Conservation (phyloP, 1,139 yeast species). For the Torulaspora globosa region DNA sequence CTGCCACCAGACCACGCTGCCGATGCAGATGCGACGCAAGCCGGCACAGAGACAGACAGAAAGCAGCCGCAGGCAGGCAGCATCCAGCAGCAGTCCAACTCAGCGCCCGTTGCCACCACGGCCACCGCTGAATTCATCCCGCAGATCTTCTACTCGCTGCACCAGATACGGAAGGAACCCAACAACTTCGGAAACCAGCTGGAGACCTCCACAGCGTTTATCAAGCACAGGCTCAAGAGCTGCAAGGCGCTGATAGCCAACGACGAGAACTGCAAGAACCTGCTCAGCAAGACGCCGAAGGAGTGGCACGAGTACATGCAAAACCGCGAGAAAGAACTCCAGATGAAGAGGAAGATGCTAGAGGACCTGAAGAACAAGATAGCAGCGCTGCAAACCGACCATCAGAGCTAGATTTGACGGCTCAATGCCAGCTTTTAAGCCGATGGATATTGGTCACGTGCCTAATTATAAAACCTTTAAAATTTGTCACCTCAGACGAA, state of each 20-base stretch:
- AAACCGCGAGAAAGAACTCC: constrained; percentile 28
- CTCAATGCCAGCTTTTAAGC: background rate
- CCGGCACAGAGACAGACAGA: background rate
- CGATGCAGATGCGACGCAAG: constrained; percentile 5
- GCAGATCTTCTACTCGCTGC: constrained; percentile 33
- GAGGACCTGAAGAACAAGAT: constrained; percentile 10
- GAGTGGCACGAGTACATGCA: constrained; percentile 30
- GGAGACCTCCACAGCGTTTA: constrained; percentile 34
- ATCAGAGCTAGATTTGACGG: background rate
- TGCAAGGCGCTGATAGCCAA: constrained; percentile 30
- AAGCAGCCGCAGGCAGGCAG: constrained; percentile 1
- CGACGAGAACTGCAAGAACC: constrained; percentile 24
- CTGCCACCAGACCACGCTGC: constrained; percentile 4
- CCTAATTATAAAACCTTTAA: too few relatives aligned
- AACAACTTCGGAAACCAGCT: constrained; percentile 32
- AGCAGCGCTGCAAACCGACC: constrained; percentile 1
- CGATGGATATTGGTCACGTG: constrained; percentile 3
- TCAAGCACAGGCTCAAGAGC: constrained; percentile 34
- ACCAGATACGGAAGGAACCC: constrained; percentile 34
- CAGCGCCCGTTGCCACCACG: constrained; percentile 8
- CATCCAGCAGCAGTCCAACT: background rate
- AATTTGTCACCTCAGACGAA: constrained; percentile 1
- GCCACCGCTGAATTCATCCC: constrained; percentile 33
- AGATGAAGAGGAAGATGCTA: constrained; percentile 21
- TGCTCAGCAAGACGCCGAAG: constrained; percentile 27